Evolutionary conservation across 2,329 filamentous ascomycete genomes (phyloP), one percentile per base, ranked within the genome.

Genomic region (Sphaerulina musiva): DNA sequence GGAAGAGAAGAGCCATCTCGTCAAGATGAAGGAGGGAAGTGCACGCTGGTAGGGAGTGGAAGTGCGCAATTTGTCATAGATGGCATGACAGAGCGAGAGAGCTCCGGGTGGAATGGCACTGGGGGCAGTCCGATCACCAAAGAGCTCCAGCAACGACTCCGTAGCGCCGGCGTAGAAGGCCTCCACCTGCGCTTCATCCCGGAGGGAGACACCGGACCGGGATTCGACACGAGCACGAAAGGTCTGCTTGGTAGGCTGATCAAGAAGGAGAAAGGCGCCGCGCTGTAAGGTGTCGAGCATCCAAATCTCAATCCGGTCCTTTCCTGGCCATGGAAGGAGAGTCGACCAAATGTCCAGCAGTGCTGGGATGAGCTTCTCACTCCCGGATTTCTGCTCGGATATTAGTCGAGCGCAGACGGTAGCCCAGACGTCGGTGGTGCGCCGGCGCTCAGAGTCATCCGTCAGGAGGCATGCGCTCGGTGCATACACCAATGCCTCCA

Each of bases 261-360:
- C 90, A 63, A 96, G 78, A 54, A 97, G 77, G 68, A 96, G 78
- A 54, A 97, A 77, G 68, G 96, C 96, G 39, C 90, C 86, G 61
- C 95, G 87, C 72, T 95, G 89, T 32, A 98, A 80, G 56, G 95
- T 89, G 68, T 93, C 88, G 87, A 95, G 93, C 10, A 98, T 80
- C 70, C 92, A 97, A 73, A 89, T 87, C 73, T 96, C 91, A 77
- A 98, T 84, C 60, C 90, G 93, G 62, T 85, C 82, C 65, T 86
- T 90, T 54, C 89, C 89, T 40, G 89, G 87, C 91, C 92, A 97
- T 70, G 91, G 85, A 58, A 88, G 84, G 79, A 91, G 87, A 53
- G 83, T 79, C 48, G 88, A 84, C 87, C 90, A 97, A 53, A 89
- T 84, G 70, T 93, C 91, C 48, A 98, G 79, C 34, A 96, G 83